These are phyloP conservation scores for Odontarrhena argentea DNA, from an alignment of 345 rosid genomes.

Conservation along the genomic window DNA sequence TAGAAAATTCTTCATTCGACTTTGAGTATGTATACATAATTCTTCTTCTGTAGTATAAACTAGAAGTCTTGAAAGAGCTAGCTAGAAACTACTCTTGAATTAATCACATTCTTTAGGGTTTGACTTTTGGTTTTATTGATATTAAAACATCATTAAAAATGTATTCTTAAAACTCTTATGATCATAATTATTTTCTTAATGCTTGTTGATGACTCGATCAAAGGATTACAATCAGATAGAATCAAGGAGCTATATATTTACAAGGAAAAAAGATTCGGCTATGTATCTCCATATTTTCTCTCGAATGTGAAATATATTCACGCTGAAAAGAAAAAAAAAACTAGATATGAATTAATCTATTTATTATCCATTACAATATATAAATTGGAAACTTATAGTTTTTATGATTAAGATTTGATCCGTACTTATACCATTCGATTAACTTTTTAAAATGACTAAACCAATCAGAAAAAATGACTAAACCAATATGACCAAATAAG, in stretches of 20 bases:
- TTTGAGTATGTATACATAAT: constrained; percentile 24
- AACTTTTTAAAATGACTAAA: too few relatives aligned
- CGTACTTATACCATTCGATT: too few relatives aligned
- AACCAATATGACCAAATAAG: too few relatives aligned
- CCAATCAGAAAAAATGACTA: too few relatives aligned
- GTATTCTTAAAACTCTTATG: constrained; percentile 9
- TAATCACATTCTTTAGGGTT: constrained; percentile 34
- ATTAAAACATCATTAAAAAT: constrained; percentile 17
- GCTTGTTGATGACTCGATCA: constrained; percentile 17
- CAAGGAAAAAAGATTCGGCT: too few relatives aligned
- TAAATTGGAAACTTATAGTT: too few relatives aligned
- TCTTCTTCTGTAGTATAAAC: background rate
- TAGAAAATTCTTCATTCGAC: constrained; percentile 21
- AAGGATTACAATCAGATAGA: background rate
- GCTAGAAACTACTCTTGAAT: constrained; percentile 33
- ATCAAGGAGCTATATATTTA: constrained; percentile 14
- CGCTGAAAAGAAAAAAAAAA: too few relatives aligned
- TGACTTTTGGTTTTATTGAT: constrained; percentile 37
- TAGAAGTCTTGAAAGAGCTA: background rate
- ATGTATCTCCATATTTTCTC: too few relatives aligned
- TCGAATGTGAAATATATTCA: too few relatives aligned
- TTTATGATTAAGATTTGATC: too few relatives aligned
- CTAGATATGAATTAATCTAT: too few relatives aligned
- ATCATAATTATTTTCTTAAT: background rate
- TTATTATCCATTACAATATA: too few relatives aligned